phyloP scores from a whole-genome alignment of 768 basidiomycete genomes.

The Leccinellum rugosiceps region DNA sequence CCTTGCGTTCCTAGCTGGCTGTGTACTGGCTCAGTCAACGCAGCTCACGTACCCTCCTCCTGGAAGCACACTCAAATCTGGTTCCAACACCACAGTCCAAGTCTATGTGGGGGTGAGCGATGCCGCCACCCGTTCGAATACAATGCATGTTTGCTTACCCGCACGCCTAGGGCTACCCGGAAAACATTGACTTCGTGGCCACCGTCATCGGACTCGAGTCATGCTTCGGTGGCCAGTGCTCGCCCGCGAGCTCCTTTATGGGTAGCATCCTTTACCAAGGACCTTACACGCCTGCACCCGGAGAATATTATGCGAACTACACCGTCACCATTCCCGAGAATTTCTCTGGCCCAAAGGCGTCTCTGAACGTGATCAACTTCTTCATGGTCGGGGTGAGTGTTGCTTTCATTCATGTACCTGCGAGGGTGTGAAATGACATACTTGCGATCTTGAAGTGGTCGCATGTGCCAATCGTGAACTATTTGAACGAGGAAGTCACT shows the following conservation, averaged over 20 bases:
- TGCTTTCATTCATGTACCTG: not conserved
- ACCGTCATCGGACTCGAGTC: slow-evolving; percentile 31
- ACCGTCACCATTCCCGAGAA: slow-evolving; percentile 28
- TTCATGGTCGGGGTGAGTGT: slow-evolving; percentile 40
- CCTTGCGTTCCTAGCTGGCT: slow-evolving; percentile 10
- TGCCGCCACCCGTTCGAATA: not conserved
- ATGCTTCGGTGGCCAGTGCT: slow-evolving; percentile 25
- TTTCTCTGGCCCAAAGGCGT: slow-evolving; percentile 29
- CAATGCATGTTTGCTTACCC: not conserved
- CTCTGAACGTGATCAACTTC: slow-evolving; percentile 36
- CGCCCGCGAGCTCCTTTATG: slow-evolving; percentile 20
- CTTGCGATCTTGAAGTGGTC: slow-evolving; percentile 6
- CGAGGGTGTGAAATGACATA: not conserved
- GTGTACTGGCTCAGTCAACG: slow-evolving; percentile 16
- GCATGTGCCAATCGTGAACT: slow-evolving; percentile 15
- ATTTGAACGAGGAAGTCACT: slow-evolving; percentile 21
- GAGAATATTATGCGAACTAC: slow-evolving; percentile 29
- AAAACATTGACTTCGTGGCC: slow-evolving; percentile 27
- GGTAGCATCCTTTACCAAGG: slow-evolving; percentile 36
- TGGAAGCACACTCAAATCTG: slow-evolving; percentile 7
- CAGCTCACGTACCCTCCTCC: slow-evolving; percentile 8
- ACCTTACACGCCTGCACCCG: slow-evolving; percentile 24
- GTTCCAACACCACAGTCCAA: slow-evolving; percentile 10
- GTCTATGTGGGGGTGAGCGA: slow-evolving; percentile 18
- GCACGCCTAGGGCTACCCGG: slow-evolving; percentile 12